Evolutionary conservation across 345 rosid genomes (phyloP).

Genomic region (Aegle marmelos): DNA sequence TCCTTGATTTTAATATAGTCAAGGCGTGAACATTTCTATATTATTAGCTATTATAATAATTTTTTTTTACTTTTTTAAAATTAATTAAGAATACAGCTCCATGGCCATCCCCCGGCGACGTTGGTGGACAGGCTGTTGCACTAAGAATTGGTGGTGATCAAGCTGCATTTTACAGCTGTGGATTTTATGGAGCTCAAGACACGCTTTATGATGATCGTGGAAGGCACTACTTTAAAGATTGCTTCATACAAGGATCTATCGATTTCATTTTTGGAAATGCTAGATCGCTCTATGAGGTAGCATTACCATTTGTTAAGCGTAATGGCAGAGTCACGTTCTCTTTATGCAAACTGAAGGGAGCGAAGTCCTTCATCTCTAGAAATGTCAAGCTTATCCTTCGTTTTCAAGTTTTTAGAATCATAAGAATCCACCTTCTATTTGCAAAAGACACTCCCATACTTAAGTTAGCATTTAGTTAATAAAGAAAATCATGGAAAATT

Average conservation of each 20-base stretch:
- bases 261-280: constrained; percentile 82
- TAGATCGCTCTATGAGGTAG: constrained; percentile 61
- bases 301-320: no score
- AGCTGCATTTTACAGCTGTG: constrained; percentile 76
- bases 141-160: constrained; percentile 69
- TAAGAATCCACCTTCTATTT: no score
- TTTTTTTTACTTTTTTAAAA: no score
- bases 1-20: no score
- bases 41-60: neutral
- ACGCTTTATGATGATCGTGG: constrained; percentile 76
- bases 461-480: no score
- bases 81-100: constrained; percentile 69
- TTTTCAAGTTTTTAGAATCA: no score
- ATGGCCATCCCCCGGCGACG: constrained; percentile 56
- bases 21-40: accelerated
- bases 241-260: constrained; percentile 84
- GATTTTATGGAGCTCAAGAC: constrained; percentile 89
- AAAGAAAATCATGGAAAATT: no score
- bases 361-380: no score
- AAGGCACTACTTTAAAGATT: constrained; percentile 64
- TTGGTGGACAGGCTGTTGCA: constrained; percentile 83
- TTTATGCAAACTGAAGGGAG: no score
- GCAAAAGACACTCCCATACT: no score
- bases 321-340: no score
- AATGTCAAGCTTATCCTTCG: no score